These are phyloP conservation scores for Aspergillus steynii DNA, from an alignment of 495 filamentous ascomycete genomes.

Conservation along the genomic window DNA sequence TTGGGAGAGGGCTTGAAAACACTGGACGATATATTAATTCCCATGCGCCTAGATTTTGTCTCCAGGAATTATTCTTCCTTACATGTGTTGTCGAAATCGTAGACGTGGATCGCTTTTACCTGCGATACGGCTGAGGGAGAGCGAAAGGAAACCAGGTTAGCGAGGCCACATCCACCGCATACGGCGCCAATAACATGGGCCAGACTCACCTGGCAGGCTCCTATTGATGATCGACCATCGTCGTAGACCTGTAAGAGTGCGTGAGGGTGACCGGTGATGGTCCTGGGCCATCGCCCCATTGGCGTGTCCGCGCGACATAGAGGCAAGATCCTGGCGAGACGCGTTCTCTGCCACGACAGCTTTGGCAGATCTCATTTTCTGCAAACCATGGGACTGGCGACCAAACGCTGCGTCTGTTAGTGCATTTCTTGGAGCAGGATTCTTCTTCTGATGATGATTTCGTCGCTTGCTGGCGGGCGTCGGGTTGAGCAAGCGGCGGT, in stretches of 20 bases:
- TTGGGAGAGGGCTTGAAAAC: conserved; percentile 87
- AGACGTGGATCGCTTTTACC: conserved; percentile 84
- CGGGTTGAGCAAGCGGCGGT: not conserved
- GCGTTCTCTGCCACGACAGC: conserved; percentile 39
- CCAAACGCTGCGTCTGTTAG: conserved; percentile 4
- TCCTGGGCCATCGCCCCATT: conserved; percentile 18
- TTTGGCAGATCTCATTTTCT: conserved; percentile 42
- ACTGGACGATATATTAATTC: conserved; percentile 52
- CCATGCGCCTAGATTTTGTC: not conserved
- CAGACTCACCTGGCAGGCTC: conserved; percentile 62
- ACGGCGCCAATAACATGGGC: conserved; percentile 6
- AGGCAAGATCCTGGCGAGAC: conserved; percentile 16
- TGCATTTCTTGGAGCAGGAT: conserved; percentile 10
- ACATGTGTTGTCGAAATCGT: conserved; percentile 99
- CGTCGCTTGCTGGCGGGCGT: not conserved
- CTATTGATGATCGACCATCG: conserved; percentile 78
- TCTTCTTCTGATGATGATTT: conserved; percentile 1
- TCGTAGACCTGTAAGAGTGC: conserved; percentile 72
- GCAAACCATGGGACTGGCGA: not conserved
- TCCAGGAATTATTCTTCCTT: conserved; percentile 27
- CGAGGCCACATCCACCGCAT: conserved; percentile 12
- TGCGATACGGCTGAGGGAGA: conserved; percentile 52
- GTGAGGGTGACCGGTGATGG: conserved; percentile 26
- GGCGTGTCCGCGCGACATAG: conserved; percentile 28
- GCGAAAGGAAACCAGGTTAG: conserved; percentile 9